These are phyloP conservation scores for Amanita thiersii DNA, from an alignment of 768 basidiomycete species.

Conservation along the genomic window DNA sequence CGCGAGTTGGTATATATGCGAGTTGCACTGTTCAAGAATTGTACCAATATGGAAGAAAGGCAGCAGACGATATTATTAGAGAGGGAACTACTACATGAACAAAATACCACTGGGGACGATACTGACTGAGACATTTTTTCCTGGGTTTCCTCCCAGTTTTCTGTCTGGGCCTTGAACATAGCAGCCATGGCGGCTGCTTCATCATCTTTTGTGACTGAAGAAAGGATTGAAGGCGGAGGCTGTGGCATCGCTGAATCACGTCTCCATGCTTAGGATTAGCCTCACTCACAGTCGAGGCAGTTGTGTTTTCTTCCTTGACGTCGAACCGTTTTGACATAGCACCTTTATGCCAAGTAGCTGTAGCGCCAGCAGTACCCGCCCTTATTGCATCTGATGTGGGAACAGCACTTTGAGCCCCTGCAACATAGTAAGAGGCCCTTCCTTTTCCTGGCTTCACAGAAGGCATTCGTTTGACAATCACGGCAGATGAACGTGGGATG, in stretches of 20 bases:
- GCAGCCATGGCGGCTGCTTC: slow-evolving; percentile 97
- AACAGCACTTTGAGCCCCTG: slow-evolving; percentile 30
- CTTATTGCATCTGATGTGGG: slow-evolving; percentile 42
- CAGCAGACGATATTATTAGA: slow-evolving; percentile 65
- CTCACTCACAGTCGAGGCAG: slow-evolving; percentile 9
- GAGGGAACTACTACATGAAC: slow-evolving; percentile 55
- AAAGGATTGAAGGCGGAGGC: slow-evolving; percentile 25
- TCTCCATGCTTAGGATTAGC: background rate
- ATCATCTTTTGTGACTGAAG: slow-evolving; percentile 54
- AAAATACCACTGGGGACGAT: slow-evolving; percentile 49
- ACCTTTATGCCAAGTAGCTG: slow-evolving; percentile 55
- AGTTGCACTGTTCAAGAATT: slow-evolving; percentile 44
- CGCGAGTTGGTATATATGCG: slow-evolving; percentile 62
- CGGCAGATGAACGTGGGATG: slow-evolving; percentile 91
- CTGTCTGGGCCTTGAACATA: slow-evolving; percentile 91
- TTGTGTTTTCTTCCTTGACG: slow-evolving; percentile 56
- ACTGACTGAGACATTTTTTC: slow-evolving; percentile 99
- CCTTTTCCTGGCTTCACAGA: slow-evolving; percentile 76
- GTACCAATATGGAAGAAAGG: slow-evolving; percentile 16
- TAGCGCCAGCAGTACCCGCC: slow-evolving; percentile 23
- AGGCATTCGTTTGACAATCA: slow-evolving; percentile 88
- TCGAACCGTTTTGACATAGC: slow-evolving; percentile 90
- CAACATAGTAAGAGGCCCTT: slow-evolving; percentile 71
- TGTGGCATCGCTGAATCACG: slow-evolving; percentile 12
- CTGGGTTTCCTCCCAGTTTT: slow-evolving; percentile 98